Percentiles rank a stretch among this genome's conserved stretches.
These are phyloP conservation scores for Pythium insidiosum DNA, from an alignment of 352 stramenopile species.

Conservation along the genomic window DNA sequence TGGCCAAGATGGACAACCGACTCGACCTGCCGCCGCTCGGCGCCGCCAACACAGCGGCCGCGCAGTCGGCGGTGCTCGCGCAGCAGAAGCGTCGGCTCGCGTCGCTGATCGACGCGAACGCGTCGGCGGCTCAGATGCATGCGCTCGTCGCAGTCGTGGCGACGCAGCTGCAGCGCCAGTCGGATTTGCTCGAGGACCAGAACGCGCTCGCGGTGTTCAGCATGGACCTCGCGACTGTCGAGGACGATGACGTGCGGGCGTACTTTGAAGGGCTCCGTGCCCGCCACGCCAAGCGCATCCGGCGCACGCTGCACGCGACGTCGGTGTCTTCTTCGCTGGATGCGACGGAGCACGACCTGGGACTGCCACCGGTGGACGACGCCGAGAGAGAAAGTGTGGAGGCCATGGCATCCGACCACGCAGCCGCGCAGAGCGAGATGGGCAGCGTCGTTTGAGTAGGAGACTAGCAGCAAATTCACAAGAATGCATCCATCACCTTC, in stretches of 20 bases:
- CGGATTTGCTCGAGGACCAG: constrained; percentile 64
- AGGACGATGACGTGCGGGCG: constrained; percentile 32
- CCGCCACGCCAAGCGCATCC: constrained; percentile 46
- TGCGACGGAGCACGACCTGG: too few species aligned
- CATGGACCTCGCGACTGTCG: constrained; percentile 33
- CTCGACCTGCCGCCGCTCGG: not conserved
- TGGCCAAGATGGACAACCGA: not conserved
- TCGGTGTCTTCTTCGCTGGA: too few species aligned
- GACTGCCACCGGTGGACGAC: constrained; percentile 1
- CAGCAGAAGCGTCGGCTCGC: constrained; percentile 14
- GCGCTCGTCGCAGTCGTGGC: constrained; percentile 26
- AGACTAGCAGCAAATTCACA: too few species aligned
- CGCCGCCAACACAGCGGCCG: constrained; percentile 2
- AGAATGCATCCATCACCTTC: too few species aligned
- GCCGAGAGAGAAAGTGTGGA: too few species aligned
- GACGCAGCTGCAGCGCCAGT: constrained; percentile 47
- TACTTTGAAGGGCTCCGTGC: constrained; percentile 40
- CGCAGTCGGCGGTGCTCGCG: constrained; percentile 5
- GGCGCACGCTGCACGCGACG: too few species aligned
- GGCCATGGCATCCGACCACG: too few species aligned
- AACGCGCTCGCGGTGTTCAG: constrained; percentile 63
- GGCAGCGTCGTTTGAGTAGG: too few species aligned
- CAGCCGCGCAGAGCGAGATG: too few species aligned
- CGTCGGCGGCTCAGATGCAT: constrained; percentile 15
- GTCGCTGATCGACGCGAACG: constrained; percentile 13